Evolutionary conservation across 2,329 filamentous ascomycete species (phyloP).

Genomic region (Paecilomyces sp.): DNA sequence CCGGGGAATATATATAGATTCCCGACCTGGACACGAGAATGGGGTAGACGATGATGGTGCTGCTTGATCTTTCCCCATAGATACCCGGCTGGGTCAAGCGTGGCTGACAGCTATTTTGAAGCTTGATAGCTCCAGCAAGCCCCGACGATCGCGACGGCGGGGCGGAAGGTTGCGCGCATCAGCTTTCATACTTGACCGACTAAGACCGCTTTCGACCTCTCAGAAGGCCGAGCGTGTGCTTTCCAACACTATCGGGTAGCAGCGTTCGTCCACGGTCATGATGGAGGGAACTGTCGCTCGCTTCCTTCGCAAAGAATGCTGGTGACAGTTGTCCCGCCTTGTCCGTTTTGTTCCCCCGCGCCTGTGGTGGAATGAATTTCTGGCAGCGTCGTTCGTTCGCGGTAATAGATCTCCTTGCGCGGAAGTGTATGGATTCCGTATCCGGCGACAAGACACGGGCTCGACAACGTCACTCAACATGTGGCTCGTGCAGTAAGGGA

Average conservation of each 20-base stretch:
- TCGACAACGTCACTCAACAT: neutral
- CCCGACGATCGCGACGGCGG: conserved; percentile 1
- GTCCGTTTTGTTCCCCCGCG: neutral
- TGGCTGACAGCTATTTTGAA: neutral
- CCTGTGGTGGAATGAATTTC: neutral
- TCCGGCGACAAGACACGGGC: neutral
- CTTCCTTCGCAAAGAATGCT: neutral
- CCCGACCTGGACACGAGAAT: neutral
- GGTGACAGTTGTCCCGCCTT: neutral
- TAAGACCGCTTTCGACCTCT: neutral
- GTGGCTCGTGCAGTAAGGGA: neutral
- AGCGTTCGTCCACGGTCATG: neutral
- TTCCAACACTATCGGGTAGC: neutral
- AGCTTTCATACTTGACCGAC: neutral
- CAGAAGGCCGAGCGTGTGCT: conserved; percentile 1
- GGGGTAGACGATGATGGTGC: neutral
- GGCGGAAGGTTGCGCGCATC: conserved; percentile 5
- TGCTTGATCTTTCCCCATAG: neutral
- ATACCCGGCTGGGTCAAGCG: neutral
- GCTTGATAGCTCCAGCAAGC: neutral
- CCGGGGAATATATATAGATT: neutral
- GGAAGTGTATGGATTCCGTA: neutral
- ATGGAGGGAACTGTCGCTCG: neutral
- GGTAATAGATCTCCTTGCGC: neutral
- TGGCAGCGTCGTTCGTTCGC: neutral